Percentiles rank a stretch among this genome's conserved stretches.
These are phyloP conservation scores for Gracilaria gracilis DNA, from an alignment of 23 red algal species.

Conservation along the genomic window DNA sequence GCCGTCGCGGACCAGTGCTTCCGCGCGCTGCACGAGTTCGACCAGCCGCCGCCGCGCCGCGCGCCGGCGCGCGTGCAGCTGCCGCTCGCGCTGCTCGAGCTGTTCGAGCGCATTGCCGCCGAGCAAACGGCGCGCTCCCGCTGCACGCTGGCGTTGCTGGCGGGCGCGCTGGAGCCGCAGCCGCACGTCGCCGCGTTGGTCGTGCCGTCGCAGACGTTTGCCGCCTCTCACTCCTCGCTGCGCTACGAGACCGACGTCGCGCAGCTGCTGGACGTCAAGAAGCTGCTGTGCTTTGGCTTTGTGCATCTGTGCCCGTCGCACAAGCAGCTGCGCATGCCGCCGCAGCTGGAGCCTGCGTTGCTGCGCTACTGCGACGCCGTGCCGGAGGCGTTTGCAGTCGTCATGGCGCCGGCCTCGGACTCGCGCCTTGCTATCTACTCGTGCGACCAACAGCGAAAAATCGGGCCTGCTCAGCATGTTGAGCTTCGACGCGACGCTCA, in stretches of 20 bases:
- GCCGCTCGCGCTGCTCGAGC: conserved; percentile 13
- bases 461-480: conserved; percentile 14
- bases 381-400: conserved; percentile 42
- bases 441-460: neutral
- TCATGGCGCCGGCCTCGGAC: conserved; percentile 34
- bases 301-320: conserved; percentile 40
- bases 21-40: conserved; percentile 10
- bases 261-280: conserved; percentile 55
- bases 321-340: neutral
- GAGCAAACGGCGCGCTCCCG: conserved; percentile 11
- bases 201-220: conserved; percentile 55
- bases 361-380: neutral
- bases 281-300: conserved; percentile 33
- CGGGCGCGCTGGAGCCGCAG: neutral
- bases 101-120: conserved; percentile 61
- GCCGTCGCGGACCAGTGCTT: conserved; percentile 30
- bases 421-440: neutral
- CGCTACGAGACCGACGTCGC: conserved; percentile 56
- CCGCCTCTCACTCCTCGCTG: neutral
- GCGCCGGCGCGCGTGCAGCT: conserved; percentile 1
- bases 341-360: neutral
- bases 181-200: conserved; percentile 33
- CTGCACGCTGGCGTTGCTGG: conserved; percentile 28
- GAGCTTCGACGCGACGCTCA: conserved; percentile 17
- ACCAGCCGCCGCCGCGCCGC: neutral